A percentile compares a stretch with the other conserved stretches of the same genome.
phyloP scores from a whole-genome alignment of 2,329 filamentous ascomycete species.

The Monosporascus ibericus region DNA sequence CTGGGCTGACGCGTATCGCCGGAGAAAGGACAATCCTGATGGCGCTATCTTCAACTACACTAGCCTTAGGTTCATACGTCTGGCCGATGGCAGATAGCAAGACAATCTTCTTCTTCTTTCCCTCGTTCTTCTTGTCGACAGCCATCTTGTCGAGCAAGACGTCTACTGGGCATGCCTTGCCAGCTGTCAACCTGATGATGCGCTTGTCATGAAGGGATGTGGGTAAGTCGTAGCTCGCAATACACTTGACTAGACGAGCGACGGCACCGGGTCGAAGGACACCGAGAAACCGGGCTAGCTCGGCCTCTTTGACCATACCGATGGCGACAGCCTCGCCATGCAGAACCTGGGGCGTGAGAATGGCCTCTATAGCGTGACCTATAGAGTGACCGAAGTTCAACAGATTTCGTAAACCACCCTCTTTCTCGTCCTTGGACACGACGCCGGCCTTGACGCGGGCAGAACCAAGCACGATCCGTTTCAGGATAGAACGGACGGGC shows the following conservation, averaged over 20 bases:
- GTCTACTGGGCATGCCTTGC: constrained; percentile 82
- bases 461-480: constrained; percentile 79
- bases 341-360: constrained; percentile 88
- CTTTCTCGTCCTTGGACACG: constrained; percentile 88
- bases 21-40: constrained; percentile 81
- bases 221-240: constrained; percentile 87
- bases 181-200: constrained; percentile 74
- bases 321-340: constrained; percentile 96
- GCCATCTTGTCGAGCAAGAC: constrained; percentile 88
- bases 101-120: constrained; percentile 91
- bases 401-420: constrained; percentile 88
- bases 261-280: constrained; percentile 81
- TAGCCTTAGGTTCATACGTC: constrained; percentile 82
- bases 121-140: constrained; percentile 98
- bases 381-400: constrained; percentile 98
- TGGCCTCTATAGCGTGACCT: constrained; percentile 92
- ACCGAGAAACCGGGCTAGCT: constrained; percentile 83
- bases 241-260: constrained; percentile 83
- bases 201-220: constrained; percentile 79
- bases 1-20: constrained; percentile 66
- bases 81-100: constrained; percentile 84
- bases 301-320: constrained; percentile 97
- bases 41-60: constrained; percentile 76
- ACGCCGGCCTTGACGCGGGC: constrained; percentile 92
- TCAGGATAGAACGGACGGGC: constrained; percentile 64